Evolutionary conservation across 768 basidiomycete species (phyloP).

Genomic region (Lactarius indigo): DNA sequence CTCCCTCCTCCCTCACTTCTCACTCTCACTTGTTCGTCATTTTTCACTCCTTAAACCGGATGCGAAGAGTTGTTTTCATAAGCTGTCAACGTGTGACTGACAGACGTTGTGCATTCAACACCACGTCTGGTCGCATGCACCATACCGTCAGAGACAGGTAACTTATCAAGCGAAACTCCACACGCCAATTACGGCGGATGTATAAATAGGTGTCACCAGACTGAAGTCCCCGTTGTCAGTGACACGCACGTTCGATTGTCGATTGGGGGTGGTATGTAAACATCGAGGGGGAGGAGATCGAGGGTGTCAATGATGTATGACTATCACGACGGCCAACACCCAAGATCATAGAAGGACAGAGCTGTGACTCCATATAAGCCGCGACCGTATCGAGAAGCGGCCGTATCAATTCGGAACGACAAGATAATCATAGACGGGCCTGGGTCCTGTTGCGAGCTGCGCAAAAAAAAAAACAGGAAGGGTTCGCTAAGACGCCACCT

Average conservation of each 20-base stretch:
- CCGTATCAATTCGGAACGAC: neutral
- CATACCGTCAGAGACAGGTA: neutral
- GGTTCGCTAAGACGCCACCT: neutral
- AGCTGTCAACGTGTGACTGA: neutral
- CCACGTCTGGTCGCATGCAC: neutral
- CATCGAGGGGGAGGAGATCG: conserved; percentile 8
- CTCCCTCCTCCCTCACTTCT: neutral
- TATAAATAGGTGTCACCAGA: neutral
- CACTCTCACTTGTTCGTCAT: neutral
- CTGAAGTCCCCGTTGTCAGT: neutral
- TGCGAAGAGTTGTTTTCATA: neutral
- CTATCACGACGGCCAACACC: neutral
- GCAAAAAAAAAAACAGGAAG: neutral
- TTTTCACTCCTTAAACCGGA: neutral
- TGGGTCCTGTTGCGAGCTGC: neutral
- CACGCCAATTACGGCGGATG: conserved; percentile 3
- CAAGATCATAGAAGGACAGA: neutral
- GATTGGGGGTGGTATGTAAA: neutral
- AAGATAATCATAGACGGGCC: neutral
- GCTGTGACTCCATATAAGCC: neutral
- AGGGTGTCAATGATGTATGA: neutral
- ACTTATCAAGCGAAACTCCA: neutral
- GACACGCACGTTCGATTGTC: neutral
- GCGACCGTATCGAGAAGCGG: neutral
- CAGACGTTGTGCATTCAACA: neutral